A percentile compares a stretch with the other conserved stretches of the same genome.
phyloP scores from a whole-genome alignment of 1,139 yeast species.

The Yamadazyma aaseri region DNA sequence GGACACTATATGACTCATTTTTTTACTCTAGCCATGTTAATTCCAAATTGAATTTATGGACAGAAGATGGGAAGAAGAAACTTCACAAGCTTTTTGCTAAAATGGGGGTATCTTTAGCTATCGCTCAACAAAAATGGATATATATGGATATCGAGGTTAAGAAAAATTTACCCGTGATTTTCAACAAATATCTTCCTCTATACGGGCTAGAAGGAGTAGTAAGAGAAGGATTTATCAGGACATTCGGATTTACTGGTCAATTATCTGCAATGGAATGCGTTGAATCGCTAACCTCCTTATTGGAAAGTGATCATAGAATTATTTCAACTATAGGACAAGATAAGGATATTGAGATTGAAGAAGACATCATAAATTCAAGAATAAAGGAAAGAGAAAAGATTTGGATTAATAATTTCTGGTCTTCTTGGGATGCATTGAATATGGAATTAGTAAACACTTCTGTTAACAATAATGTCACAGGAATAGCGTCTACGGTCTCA shows the following conservation, averaged over 20 bases:
- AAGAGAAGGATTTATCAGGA: constrained; percentile 81
- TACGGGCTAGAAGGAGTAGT: constrained; percentile 84
- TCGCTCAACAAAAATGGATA: constrained; percentile 90
- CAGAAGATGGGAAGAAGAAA: constrained; percentile 85
- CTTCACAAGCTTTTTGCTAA: constrained; percentile 90
- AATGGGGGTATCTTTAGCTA: constrained; percentile 90
- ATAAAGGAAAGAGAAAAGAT: constrained; percentile 58
- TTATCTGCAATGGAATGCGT: constrained; percentile 93
- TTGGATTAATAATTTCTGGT: constrained; percentile 92
- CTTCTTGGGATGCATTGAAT: constrained; percentile 86
- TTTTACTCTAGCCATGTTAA: constrained; percentile 87
- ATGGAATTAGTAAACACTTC: constrained; percentile 32
- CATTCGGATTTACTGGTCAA: constrained; percentile 84
- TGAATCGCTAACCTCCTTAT: constrained; percentile 79
- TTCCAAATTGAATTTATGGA: constrained; percentile 84
- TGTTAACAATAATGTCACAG: constrained; percentile 13
- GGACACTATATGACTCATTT: constrained; percentile 91
- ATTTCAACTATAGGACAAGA: constrained; percentile 10
- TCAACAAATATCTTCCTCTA: constrained; percentile 65
- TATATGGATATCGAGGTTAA: constrained; percentile 84
- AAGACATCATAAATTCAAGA: constrained; percentile 39
- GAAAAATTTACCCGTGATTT: constrained; percentile 66
- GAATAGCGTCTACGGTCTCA: constrained; percentile 7
- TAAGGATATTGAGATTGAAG: constrained; percentile 24
- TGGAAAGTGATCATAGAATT: constrained; percentile 60